These are phyloP conservation scores for Plectosphaerella cucumerina DNA, from an alignment of 2,329 filamentous ascomycete genomes.

Conservation along the genomic window DNA sequence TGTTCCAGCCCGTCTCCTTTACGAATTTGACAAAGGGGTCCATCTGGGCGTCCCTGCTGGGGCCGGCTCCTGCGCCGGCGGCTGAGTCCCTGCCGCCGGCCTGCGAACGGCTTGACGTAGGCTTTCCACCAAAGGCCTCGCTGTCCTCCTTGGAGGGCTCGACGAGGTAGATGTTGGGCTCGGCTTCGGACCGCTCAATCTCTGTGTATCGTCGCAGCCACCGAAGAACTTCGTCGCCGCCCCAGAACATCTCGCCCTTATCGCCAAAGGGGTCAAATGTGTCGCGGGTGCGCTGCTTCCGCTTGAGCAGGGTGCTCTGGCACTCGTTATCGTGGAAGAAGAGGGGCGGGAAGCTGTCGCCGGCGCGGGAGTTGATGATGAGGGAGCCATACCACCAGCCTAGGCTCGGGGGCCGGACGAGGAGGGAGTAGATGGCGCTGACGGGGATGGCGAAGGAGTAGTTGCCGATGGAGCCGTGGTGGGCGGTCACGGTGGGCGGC, in stretches of 20 bases:
- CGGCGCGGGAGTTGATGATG: constrained; percentile 85
- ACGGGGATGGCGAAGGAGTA: constrained; percentile 92
- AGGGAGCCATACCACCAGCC: constrained; percentile 99
- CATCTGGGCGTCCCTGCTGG: constrained; percentile 67
- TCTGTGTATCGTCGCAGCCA: constrained; percentile 84
- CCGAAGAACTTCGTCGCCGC: constrained; percentile 87
- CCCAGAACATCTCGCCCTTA: constrained; percentile 89
- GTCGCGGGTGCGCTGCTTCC: constrained; percentile 79
- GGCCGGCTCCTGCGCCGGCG: constrained; percentile 16
- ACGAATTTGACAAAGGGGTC: constrained; percentile 90
- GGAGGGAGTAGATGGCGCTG: constrained; percentile 82
- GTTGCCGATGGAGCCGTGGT: constrained; percentile 65
- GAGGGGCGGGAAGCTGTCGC: constrained; percentile 89
- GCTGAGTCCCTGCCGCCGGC: constrained; percentile 34
- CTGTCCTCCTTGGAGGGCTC: constrained; percentile 84
- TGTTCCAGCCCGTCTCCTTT: constrained; percentile 93
- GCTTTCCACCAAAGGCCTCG: constrained; percentile 68
- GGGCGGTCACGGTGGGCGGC: constrained; percentile 78
- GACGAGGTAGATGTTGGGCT: constrained; percentile 86
- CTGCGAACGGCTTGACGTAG: constrained; percentile 41
- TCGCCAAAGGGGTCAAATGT: constrained; percentile 89
- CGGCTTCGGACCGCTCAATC: constrained; percentile 78
- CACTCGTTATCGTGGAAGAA: constrained; percentile 99
- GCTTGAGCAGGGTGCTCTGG: constrained; percentile 89
- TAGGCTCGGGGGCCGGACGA: constrained; percentile 85